phyloP scores from a whole-genome alignment of 1,139 yeast genomes.

The Taphrina pruni region DNA sequence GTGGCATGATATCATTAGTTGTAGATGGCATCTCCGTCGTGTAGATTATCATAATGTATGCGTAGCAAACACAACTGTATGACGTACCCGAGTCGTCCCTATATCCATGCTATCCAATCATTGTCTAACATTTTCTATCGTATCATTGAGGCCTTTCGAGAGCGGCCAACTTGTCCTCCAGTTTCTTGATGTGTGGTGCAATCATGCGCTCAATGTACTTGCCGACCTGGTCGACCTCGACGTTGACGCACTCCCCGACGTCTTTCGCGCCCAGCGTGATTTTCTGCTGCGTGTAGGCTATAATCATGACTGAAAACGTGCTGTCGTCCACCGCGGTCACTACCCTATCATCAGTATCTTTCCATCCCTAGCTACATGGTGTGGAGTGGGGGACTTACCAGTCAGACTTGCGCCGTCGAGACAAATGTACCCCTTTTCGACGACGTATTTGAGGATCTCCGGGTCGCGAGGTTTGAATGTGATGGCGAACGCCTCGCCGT shows the following conservation, averaged over 20 bases:
- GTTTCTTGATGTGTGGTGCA: conserved; percentile 58
- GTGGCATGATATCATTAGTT: neutral
- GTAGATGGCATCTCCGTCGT: conserved; percentile 7
- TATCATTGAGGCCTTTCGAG: neutral
- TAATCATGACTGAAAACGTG: conserved; percentile 83
- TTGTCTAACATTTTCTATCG: neutral
- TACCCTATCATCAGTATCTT: neutral
- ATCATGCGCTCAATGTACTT: conserved; percentile 89
- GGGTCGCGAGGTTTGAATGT: conserved; percentile 74
- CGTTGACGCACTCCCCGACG: conserved; percentile 72
- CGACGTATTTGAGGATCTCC: conserved; percentile 56
- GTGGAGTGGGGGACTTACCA: conserved; percentile 51
- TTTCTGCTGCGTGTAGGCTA: conserved; percentile 84
- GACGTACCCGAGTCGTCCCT: neutral
- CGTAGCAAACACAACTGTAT: conserved; percentile 5
- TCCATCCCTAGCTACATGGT: no score
- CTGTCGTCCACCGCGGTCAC: conserved; percentile 60
- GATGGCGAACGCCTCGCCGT: conserved; percentile 79
- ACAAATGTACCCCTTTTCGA: conserved; percentile 72
- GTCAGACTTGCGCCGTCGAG: conserved; percentile 95
- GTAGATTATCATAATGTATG: conserved; percentile 2
- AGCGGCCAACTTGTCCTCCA: conserved; percentile 31
- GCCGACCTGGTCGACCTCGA: conserved; percentile 94
- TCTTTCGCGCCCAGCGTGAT: conserved; percentile 67
- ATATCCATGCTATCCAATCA: neutral